Percentiles rank a stretch among this genome's conserved stretches.
phyloP scores from a whole-genome alignment of 2,329 filamentous ascomycete genomes.

The Penicillium sp. region DNA sequence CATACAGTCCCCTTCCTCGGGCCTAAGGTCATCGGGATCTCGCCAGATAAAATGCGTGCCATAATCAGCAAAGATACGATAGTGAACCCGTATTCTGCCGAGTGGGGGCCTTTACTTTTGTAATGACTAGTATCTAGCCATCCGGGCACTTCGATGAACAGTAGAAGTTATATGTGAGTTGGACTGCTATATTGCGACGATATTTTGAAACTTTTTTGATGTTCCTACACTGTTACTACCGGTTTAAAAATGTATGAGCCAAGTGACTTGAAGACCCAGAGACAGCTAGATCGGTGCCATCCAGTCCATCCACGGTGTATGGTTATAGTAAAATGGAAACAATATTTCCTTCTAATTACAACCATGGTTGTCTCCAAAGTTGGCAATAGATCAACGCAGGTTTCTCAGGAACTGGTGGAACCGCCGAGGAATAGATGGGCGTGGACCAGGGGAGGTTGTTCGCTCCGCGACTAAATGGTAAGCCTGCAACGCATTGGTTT shows the following conservation, averaged over 20 bases:
- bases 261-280: too few relatives aligned
- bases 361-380: background rate
- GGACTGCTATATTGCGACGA: too few relatives aligned
- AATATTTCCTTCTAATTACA: background rate
- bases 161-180: too few relatives aligned
- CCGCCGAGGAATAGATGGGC: conserved; percentile 3
- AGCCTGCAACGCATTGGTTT: conserved; percentile 8
- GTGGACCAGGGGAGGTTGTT: conserved; percentile 5
- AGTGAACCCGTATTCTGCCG: conserved; percentile 2
- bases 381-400: background rate
- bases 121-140: too few relatives aligned
- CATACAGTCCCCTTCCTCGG: conserved; percentile 3
- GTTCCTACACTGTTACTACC: too few relatives aligned
- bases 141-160: too few relatives aligned
- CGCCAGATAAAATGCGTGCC: conserved; percentile 19
- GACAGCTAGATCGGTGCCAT: too few relatives aligned
- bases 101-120: too few relatives aligned
- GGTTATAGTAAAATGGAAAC: too few relatives aligned
- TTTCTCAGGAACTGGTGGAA: conserved; percentile 3
- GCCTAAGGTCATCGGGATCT: conserved; percentile 4
- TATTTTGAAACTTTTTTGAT: too few relatives aligned
- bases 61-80: conserved; percentile 20
- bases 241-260: too few relatives aligned
- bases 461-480: conserved; percentile 13
- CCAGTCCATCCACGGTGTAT: too few relatives aligned